phyloP scores from a whole-genome alignment of 169 alveolate species.

The Theileria annulata region DNA sequence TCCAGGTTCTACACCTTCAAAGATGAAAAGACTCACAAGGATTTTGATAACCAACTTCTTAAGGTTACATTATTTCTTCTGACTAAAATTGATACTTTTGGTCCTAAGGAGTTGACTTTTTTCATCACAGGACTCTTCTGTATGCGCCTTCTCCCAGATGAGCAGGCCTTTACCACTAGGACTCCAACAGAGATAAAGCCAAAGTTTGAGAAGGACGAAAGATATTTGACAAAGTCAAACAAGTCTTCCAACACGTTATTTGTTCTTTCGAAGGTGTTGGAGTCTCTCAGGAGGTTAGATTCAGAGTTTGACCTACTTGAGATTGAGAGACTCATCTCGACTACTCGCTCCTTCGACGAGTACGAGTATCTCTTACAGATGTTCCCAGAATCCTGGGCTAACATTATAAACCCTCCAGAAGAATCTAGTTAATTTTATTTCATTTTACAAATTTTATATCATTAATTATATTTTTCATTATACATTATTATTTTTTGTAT shows the following conservation, averaged over 20 bases:
- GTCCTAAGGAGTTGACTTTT: conserved; percentile 50
- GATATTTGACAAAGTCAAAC: conserved; percentile 1
- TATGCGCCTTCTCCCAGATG: conserved; percentile 42
- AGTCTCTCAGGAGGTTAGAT: conserved; percentile 38
- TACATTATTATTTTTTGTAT: not conserved
- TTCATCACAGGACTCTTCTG: conserved; percentile 37
- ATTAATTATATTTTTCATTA: conserved; percentile 2
- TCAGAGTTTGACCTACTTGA: conserved; percentile 56
- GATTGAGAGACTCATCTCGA: conserved; percentile 41
- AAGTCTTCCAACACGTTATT: conserved; percentile 17
- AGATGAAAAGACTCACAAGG: not conserved
- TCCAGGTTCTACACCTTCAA: conserved; percentile 4
- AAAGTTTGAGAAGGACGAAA: conserved; percentile 22
- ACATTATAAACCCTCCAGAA: conserved; percentile 24
- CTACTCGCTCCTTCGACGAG: conserved; percentile 26
- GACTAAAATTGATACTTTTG: conserved; percentile 19
- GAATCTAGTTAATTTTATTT: not conserved
- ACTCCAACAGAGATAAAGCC: conserved; percentile 17
- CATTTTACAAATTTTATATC: not conserved
- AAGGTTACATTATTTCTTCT: conserved; percentile 24
- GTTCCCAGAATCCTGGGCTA: conserved; percentile 58
- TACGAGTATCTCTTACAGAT: conserved; percentile 26
- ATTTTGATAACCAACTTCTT: conserved; percentile 24
- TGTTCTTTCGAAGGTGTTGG: conserved; percentile 30
- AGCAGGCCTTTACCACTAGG: conserved; percentile 20